Evolutionary conservation across 495 filamentous ascomycete species (phyloP).

Genomic region (Penicillium simplicissimum): DNA sequence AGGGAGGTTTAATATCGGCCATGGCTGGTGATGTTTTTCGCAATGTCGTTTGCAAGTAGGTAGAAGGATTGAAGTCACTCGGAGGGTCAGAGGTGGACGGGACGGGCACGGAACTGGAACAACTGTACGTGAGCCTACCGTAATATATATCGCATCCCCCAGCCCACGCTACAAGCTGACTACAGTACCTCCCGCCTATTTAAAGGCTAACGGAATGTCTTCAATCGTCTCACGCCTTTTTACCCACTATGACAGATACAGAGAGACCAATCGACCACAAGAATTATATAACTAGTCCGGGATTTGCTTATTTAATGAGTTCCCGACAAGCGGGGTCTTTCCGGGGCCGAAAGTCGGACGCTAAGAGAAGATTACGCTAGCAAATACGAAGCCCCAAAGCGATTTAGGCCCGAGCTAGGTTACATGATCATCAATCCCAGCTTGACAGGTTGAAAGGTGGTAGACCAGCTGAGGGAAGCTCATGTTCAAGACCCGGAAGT

Average conservation of each 20-base stretch:
- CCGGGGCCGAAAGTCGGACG: background rate
- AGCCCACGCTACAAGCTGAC: background rate
- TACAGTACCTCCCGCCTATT: too few species aligned
- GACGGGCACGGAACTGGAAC: background rate
- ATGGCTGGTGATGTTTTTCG: conserved; percentile 28
- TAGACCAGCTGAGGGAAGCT: background rate
- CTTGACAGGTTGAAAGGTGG: background rate
- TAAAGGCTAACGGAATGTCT: background rate
- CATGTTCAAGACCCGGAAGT: background rate
- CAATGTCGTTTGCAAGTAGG: too few species aligned
- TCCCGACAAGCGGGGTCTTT: background rate
- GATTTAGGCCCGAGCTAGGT: background rate
- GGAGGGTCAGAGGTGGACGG: background rate
- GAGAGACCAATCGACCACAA: background rate
- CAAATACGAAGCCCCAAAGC: background rate
- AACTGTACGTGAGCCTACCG: too few species aligned
- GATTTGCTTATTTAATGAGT: background rate
- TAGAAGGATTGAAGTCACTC: too few species aligned
- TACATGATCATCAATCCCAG: background rate
- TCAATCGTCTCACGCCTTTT: background rate
- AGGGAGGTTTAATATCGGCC: conserved; percentile 69
- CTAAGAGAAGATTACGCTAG: background rate
- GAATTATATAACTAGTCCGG: background rate
- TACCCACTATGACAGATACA: background rate
- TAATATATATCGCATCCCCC: background rate